Evolutionary conservation across 2,329 filamentous ascomycete genomes (phyloP).

Genomic region (Metarhizium robertsii): DNA sequence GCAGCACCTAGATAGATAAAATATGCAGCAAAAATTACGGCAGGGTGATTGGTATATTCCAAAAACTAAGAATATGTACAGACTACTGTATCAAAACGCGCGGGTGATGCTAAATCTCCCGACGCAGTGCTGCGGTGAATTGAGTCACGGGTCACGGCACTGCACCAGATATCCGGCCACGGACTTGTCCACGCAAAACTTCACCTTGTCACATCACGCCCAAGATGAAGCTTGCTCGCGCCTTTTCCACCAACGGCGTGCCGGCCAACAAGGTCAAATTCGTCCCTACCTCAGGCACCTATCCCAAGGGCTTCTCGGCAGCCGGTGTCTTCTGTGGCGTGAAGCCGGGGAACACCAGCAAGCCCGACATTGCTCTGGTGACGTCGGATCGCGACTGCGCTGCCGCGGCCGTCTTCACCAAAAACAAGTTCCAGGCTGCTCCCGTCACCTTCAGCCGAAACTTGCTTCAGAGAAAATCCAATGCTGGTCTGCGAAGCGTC

Average conservation of each 20-base stretch:
- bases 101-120: too few relatives aligned
- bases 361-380: conserved; percentile 84
- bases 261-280: conserved; percentile 83
- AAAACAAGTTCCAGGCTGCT: conserved; percentile 96
- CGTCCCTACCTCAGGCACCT: conserved; percentile 73
- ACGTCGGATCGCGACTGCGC: conserved; percentile 79
- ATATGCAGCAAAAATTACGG: too few relatives aligned
- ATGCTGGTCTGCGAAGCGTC: conserved; percentile 66
- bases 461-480: conserved; percentile 56
- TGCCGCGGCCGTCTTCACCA: conserved; percentile 89
- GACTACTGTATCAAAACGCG: too few relatives aligned
- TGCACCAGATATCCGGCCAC: background rate
- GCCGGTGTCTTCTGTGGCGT: conserved; percentile 87
- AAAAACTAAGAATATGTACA: too few relatives aligned
- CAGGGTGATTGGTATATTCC: too few relatives aligned
- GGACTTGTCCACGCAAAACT: background rate
- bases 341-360: conserved; percentile 83
- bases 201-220: conserved; percentile 6
- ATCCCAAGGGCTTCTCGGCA: conserved; percentile 81
- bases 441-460: conserved; percentile 79
- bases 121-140: too few relatives aligned
- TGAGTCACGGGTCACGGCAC: too few relatives aligned
- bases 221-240: conserved; percentile 24
- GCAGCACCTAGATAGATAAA: too few relatives aligned
- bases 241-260: conserved; percentile 32